Conservation (phyloP, 2,329 filamentous ascomycete species). For the Aspergillus niger region DNA sequence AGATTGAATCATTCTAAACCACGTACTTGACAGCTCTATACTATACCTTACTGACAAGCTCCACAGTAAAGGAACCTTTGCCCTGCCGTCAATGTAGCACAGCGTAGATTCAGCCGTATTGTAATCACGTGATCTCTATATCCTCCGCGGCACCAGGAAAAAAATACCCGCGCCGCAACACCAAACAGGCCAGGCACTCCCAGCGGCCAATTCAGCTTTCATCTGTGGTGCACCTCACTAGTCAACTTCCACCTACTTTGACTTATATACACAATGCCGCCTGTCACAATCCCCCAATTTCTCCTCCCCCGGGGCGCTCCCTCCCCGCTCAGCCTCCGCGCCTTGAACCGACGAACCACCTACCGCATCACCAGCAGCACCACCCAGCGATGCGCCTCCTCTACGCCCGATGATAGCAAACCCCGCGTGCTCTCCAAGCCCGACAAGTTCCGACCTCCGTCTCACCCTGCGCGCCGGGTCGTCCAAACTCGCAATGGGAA, state of each 20-base stretch:
- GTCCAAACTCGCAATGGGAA: conserved; percentile 47
- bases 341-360: conserved; percentile 25
- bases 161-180: neutral
- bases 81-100: neutral
- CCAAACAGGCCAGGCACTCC: neutral
- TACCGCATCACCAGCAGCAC: conserved; percentile 13
- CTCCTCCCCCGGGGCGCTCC: conserved; percentile 62
- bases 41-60: no score
- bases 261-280: conserved; percentile 17
- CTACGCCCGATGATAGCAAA: conserved; percentile 46
- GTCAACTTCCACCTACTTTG: no score
- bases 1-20: no score
- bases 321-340: conserved; percentile 33
- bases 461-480: conserved; percentile 72
- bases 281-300: conserved; percentile 61
- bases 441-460: conserved; percentile 86
- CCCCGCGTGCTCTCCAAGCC: conserved; percentile 80
- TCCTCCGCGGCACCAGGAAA: neutral
- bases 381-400: conserved; percentile 29
- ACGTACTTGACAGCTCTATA: no score
- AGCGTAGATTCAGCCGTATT: neutral
- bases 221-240: neutral
- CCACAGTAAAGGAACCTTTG: neutral
- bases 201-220: neutral
- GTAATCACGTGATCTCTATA: neutral